These are phyloP conservation scores for Yarrowia bubula DNA, from an alignment of 805 yeast species.

Conservation along the genomic window DNA sequence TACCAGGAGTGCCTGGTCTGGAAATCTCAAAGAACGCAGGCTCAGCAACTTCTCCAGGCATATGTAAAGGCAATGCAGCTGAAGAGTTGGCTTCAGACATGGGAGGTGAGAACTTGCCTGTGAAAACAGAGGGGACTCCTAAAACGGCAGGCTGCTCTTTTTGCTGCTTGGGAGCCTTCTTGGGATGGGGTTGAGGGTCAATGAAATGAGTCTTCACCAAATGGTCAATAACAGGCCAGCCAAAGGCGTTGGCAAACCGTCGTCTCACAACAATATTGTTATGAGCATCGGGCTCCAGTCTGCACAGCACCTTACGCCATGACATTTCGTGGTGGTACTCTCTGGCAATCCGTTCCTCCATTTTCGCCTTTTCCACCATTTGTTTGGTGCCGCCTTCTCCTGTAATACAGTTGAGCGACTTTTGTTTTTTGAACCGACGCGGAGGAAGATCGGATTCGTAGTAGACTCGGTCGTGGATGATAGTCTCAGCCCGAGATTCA, in stretches of 20 bases:
- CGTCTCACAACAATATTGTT: slow-evolving; percentile 88
- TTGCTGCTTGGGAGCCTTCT: background rate
- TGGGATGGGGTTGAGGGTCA: slow-evolving; percentile 3
- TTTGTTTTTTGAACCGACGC: slow-evolving; percentile 39
- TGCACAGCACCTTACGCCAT: slow-evolving; percentile 91
- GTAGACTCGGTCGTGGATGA: slow-evolving; percentile 81
- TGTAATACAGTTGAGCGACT: slow-evolving; percentile 23
- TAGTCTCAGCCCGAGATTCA: slow-evolving; percentile 55
- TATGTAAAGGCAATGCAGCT: background rate
- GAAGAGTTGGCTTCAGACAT: background rate
- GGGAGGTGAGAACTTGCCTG: slow-evolving; percentile 4
- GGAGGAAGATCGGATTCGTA: slow-evolving; percentile 64
- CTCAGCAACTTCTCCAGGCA: slow-evolving; percentile 9
- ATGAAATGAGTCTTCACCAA: slow-evolving; percentile 63
- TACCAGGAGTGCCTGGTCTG: background rate
- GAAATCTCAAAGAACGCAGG: slow-evolving; percentile 7
- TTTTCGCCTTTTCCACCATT: slow-evolving; percentile 40
- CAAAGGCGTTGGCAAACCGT: slow-evolving; percentile 86
- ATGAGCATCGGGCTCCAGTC: slow-evolving; percentile 89
- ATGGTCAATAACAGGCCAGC: slow-evolving; percentile 91
- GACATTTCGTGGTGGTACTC: slow-evolving; percentile 79
- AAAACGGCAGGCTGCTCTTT: background rate
- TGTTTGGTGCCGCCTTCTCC: slow-evolving; percentile 10
- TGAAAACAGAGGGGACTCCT: slow-evolving; percentile 4
- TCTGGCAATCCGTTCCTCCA: slow-evolving; percentile 82